Evolutionary conservation across 352 stramenopile genomes (phyloP).

Genomic region (Globisporangium nunn): DNA sequence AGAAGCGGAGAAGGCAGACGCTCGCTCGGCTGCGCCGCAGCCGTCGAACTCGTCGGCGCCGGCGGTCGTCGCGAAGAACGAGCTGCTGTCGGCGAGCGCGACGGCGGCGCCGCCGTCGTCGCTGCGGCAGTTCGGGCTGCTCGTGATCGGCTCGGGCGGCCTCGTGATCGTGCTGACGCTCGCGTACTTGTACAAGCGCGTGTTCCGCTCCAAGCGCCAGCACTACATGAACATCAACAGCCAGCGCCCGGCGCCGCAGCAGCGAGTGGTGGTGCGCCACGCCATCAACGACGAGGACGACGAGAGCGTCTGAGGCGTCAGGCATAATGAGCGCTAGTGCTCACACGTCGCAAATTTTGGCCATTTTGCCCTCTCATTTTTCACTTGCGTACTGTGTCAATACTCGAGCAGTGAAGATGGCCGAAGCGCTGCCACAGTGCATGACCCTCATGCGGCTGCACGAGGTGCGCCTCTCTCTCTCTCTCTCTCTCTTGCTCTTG

Average conservation of each 20-base stretch:
- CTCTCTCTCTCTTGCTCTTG: background rate
- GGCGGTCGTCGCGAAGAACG: background rate
- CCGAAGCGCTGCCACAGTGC: slow-evolving; percentile 44
- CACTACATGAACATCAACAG: slow-evolving; percentile 74
- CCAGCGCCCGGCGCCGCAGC: slow-evolving; percentile 7
- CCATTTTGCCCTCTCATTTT: background rate
- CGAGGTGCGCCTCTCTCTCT: slow-evolving; percentile 26
- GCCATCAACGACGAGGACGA: background rate
- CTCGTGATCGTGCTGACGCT: slow-evolving; percentile 56
- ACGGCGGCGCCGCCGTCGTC: slow-evolving; percentile 19
- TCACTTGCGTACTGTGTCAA: background rate
- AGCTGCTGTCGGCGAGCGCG: slow-evolving; percentile 16
- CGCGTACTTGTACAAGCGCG: slow-evolving; percentile 58
- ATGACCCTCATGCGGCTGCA: slow-evolving; percentile 53
- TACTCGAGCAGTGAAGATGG: slow-evolving; percentile 21
- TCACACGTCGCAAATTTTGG: slow-evolving; percentile 1
- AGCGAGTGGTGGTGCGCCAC: background rate
- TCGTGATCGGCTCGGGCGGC: slow-evolving; percentile 53
- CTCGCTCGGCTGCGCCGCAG: background rate
- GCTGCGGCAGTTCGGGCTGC: slow-evolving; percentile 50
- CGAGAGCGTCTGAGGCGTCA: slow-evolving; percentile 5
- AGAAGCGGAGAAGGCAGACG: background rate
- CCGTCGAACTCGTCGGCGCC: background rate
- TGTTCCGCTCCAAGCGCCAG: slow-evolving; percentile 50
- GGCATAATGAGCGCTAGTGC: background rate